Evolutionary conservation across 495 filamentous ascomycete genomes (phyloP).

Genomic region (Sporormia fimetaria): DNA sequence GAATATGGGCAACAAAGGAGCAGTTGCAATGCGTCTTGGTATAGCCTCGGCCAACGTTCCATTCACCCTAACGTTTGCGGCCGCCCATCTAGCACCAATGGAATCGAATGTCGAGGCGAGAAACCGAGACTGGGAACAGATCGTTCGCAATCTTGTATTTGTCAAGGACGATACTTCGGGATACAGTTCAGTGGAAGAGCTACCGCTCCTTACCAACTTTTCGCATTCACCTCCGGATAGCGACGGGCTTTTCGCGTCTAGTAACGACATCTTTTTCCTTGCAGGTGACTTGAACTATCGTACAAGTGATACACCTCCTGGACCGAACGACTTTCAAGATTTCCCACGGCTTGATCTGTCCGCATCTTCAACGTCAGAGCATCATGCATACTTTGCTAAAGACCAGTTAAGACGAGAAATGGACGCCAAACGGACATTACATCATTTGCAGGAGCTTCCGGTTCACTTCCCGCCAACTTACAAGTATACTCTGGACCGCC

Average conservation of each 20-base stretch:
- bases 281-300: constrained; percentile 94
- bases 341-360: constrained; percentile 52
- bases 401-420: constrained; percentile 73
- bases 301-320: constrained; percentile 51
- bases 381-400: constrained; percentile 54
- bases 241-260: constrained; percentile 56
- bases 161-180: constrained; percentile 28
- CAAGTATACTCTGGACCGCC: constrained; percentile 48
- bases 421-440: constrained; percentile 50
- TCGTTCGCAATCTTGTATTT: constrained; percentile 72
- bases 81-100: constrained; percentile 81
- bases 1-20: constrained; percentile 92
- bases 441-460: constrained; percentile 62
- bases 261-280: constrained; percentile 70
- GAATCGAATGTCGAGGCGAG: constrained; percentile 58
- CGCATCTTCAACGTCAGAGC: constrained; percentile 36
- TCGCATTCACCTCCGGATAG: constrained; percentile 15
- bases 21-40: constrained; percentile 63
- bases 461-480: constrained; percentile 86
- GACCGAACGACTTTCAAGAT: constrained; percentile 36
- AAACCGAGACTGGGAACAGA: constrained; percentile 76
- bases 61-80: constrained; percentile 66
- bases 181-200: constrained; percentile 30
- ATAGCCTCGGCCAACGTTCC: constrained; percentile 34
- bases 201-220: constrained; percentile 36